Conservation (phyloP, 345 rosid species). For the Eucalyptus decipiens region DNA sequence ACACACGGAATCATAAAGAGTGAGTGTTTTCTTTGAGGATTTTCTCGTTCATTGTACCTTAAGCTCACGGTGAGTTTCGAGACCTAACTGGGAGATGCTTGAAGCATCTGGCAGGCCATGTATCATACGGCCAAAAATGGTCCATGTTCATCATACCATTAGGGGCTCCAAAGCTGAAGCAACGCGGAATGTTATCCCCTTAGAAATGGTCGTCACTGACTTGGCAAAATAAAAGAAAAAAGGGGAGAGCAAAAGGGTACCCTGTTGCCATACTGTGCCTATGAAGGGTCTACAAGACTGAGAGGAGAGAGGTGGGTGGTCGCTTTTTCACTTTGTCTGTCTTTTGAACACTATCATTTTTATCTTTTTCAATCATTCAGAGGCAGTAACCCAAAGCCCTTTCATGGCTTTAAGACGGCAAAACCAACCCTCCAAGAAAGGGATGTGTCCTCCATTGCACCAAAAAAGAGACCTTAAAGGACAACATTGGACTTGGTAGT, state of each 20-base stretch:
- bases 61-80: not conserved
- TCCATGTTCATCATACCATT: not conserved
- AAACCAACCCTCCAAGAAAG: conserved; percentile 7
- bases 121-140: not conserved
- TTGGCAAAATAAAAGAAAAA: not conserved
- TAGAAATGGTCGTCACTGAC: not conserved
- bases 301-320: not conserved
- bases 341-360: not conserved
- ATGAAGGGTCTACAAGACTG: not conserved
- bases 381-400: not conserved
- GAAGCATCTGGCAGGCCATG: not conserved
- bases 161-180: not conserved
- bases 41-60: not conserved
- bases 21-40: not conserved
- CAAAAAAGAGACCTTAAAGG: conserved; percentile 5
- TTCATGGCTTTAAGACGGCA: conserved; percentile 11
- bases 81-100: not conserved
- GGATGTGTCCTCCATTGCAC: conserved; percentile 1
- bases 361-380: not conserved
- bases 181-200: not conserved
- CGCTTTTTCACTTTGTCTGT: not conserved
- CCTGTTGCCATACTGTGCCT: not conserved
- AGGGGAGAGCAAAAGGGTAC: not conserved
- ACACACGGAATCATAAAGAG: not conserved
- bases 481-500: conserved; percentile 7